Evolutionary conservation across 2,329 filamentous ascomycete species (phyloP), one percentile per base, ranked within the genome.

Genomic region (Xylariaceae sp.): DNA sequence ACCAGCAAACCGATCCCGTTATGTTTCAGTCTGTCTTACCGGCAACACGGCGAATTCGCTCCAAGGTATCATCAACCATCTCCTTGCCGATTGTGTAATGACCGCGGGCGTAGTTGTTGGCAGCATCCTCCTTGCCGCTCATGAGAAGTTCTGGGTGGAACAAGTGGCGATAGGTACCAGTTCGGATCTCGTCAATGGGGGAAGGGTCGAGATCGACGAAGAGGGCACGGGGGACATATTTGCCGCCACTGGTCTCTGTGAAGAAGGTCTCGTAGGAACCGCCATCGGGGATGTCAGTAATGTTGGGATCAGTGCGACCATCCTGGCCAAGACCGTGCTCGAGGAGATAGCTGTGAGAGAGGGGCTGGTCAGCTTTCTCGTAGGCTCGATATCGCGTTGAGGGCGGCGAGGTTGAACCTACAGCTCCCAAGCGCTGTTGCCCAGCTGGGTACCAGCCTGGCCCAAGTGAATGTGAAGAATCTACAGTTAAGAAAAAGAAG

Each of bases 21-120:
- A 5, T 30, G 23, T 30, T 30, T 30, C 13, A 10, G 8, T 49
- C 17, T 41, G 57, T 73, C 82, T 72, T 73, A 88, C 86, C 86
- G 72, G 81, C 82, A 68, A 88, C 84, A 66, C 86, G 86, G 70
- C 86, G 86, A 67, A 89, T 83, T 68, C 83, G 83, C 69, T 89
- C 86, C 70, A 88, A 83, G 69, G 88, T 86, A 67, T 76, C 81
- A 73, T 89, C 86, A 57, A 88, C 83, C 83, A 88, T 86, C 78
- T 89, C 86, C 81, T 89, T 89, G 77, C 87, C 87, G 68, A 89
- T 85, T 68, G 87, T 89, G 77, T 89, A 89, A 77, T 89, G 86
- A 59, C 87, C 87, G 78, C 86, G 86, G 67, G 87, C 87, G 71
- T 89, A 89, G 80, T 89, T 89, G 79, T 89, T 89, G 77, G 86